Evolutionary conservation across 805 yeast species (phyloP).

Genomic region (Lipomyces mesembrius): DNA sequence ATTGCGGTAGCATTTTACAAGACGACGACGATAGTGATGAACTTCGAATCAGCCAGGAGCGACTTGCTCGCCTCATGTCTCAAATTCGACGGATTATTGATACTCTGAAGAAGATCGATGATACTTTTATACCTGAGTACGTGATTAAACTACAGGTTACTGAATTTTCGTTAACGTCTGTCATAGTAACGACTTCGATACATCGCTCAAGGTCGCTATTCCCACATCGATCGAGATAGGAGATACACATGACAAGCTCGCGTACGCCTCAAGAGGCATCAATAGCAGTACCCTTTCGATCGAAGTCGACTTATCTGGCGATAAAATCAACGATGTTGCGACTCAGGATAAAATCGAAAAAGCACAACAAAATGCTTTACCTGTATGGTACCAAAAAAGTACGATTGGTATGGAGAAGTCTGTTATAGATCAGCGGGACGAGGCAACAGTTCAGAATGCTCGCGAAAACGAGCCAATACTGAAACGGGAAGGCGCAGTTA

Average conservation of each 20-base stretch:
- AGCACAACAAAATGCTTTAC: conserved; percentile 89
- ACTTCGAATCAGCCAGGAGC: conserved; percentile 78
- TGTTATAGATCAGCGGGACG: conserved; percentile 7
- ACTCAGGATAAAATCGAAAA: conserved; percentile 57
- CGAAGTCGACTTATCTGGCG: conserved; percentile 69
- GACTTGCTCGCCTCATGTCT: conserved; percentile 80
- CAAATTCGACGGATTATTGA: conserved; percentile 88
- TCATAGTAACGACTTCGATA: conserved; percentile 73
- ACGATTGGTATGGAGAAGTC: conserved; percentile 73
- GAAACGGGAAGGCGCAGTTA: neutral
- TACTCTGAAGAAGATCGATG: conserved; percentile 80
- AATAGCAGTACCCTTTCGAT: conserved; percentile 68
- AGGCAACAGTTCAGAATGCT: neutral
- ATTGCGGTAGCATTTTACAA: conserved; percentile 73
- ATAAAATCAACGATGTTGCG: conserved; percentile 54
- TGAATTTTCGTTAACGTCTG: neutral
- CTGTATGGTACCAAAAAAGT: conserved; percentile 92
- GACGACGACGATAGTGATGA: conserved; percentile 90
- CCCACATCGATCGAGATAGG: conserved; percentile 74
- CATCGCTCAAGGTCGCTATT: conserved; percentile 76
- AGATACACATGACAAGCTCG: conserved; percentile 49
- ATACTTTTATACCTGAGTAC: conserved; percentile 72
- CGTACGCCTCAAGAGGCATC: conserved; percentile 50
- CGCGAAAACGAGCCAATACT: conserved; percentile 12
- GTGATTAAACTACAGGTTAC: conserved; percentile 6